Conservation (phyloP, 306 rosid species). For the Benincasa hispida region DNA sequence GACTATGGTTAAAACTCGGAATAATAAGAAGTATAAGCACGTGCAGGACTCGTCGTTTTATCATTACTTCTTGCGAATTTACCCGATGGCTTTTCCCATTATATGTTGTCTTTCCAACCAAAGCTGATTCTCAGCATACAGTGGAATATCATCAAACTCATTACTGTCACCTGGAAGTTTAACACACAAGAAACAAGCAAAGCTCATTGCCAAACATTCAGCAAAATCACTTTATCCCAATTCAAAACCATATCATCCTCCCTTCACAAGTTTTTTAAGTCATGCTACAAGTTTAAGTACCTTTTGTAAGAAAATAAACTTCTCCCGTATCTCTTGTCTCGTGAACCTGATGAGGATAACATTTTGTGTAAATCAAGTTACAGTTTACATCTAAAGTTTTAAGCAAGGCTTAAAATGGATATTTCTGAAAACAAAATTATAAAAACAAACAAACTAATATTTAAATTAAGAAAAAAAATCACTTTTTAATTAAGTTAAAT, state of each 20-base stretch:
- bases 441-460: no score
- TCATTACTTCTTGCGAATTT: not conserved
- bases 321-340: conserved; percentile 39
- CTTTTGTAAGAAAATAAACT: conserved; percentile 58
- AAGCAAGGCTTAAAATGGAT: no score
- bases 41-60: not conserved
- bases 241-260: not conserved
- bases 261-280: not conserved
- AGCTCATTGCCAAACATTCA: not conserved
- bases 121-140: conserved; percentile 50
- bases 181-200: not conserved
- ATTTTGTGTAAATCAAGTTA: not conserved
- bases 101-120: conserved; percentile 60
- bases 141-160: conserved; percentile 27
- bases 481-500: no score
- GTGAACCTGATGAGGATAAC: conserved; percentile 41
- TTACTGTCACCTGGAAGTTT: conserved; percentile 59
- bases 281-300: conserved; percentile 15
- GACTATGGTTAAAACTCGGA: not conserved
- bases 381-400: not conserved
- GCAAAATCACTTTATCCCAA: not conserved
- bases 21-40: not conserved
- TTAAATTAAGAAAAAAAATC: no score
- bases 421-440: no score
- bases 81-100: conserved; percentile 73